Evolutionary conservation across 495 filamentous ascomycete species (phyloP).

Genomic region (Penicillium fimorum): DNA sequence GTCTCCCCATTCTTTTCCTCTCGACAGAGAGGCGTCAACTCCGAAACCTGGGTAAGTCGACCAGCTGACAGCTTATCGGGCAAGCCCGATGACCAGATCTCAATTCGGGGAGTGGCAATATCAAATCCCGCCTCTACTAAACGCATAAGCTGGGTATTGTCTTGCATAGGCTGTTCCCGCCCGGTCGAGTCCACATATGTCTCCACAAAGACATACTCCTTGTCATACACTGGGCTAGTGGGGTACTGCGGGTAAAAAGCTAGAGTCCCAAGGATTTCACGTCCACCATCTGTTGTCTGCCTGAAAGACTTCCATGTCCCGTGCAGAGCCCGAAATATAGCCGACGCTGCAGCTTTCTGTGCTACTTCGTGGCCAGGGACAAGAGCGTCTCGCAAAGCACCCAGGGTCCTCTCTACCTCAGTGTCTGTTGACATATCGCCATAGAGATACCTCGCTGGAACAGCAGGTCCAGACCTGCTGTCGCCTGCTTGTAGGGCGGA

Average conservation of each 20-base stretch:
- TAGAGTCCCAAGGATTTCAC: conserved; percentile 48
- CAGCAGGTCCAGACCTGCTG: conserved; percentile 28
- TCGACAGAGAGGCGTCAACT: conserved; percentile 9
- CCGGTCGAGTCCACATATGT: neutral
- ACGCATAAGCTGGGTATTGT: conserved; percentile 11
- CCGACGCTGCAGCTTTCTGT: conserved; percentile 29
- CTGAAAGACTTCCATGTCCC: conserved; percentile 66
- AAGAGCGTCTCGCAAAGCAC: conserved; percentile 22
- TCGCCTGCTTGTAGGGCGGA: conserved; percentile 7
- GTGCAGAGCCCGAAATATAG: conserved; percentile 70
- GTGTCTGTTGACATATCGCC: neutral
- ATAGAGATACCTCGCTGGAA: conserved; percentile 37
- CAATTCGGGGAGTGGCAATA: conserved; percentile 11
- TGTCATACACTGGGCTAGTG: conserved; percentile 21
- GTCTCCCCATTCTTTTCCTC: conserved; percentile 1
- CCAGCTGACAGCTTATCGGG: neutral
- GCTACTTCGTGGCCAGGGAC: conserved; percentile 1
- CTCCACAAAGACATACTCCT: conserved; percentile 36
- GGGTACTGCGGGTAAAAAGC: conserved; percentile 58
- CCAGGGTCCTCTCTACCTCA: conserved; percentile 18
- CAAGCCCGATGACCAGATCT: conserved; percentile 8
- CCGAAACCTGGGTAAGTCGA: neutral
- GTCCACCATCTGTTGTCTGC: conserved; percentile 30
- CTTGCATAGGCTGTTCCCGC: neutral
- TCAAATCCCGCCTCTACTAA: conserved; percentile 9